Conservation (phyloP, 495 filamentous ascomycete species). For the Oleoguttula mirabilis region DNA sequence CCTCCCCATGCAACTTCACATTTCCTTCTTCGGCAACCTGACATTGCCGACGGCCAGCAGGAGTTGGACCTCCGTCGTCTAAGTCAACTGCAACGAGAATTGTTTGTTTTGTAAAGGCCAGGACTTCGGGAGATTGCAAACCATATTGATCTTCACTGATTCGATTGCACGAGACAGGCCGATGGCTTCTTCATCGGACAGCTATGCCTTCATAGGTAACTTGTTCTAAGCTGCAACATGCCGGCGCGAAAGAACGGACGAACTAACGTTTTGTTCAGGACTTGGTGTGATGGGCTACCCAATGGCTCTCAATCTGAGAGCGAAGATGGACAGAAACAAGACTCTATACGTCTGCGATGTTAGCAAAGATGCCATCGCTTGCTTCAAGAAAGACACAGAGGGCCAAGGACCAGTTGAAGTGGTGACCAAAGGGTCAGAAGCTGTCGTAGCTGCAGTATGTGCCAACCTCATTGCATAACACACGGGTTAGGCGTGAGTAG, state of each 20-base stretch:
- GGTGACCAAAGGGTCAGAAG: conserved; percentile 14
- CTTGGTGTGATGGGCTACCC: conserved; percentile 25
- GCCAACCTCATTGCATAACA: background rate
- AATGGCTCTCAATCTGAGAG: conserved; percentile 22
- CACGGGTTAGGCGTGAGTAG: background rate
- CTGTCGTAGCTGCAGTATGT: conserved; percentile 9
- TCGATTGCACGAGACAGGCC: too few species aligned
- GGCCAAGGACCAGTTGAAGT: conserved; percentile 19
- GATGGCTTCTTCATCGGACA: background rate
- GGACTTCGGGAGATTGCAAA: too few species aligned
- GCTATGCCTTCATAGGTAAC: background rate
- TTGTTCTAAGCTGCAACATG: background rate
- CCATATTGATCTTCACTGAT: too few species aligned
- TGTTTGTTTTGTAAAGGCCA: too few species aligned
- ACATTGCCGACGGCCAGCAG: too few species aligned
- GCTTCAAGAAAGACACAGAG: conserved; percentile 14
- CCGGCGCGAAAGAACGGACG: too few species aligned
- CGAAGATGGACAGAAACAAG: conserved; percentile 10
- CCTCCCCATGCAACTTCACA: too few species aligned
- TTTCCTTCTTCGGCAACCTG: too few species aligned
- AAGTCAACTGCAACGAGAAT: too few species aligned
- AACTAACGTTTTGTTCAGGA: conserved; percentile 8
- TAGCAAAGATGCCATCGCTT: conserved; percentile 11
- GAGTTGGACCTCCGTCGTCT: too few species aligned
- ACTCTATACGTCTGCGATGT: conserved; percentile 22